These are phyloP conservation scores for Apophysomyces trapeziformis DNA, from an alignment of 371 early-diverging fungal species.

Conservation along the genomic window DNA sequence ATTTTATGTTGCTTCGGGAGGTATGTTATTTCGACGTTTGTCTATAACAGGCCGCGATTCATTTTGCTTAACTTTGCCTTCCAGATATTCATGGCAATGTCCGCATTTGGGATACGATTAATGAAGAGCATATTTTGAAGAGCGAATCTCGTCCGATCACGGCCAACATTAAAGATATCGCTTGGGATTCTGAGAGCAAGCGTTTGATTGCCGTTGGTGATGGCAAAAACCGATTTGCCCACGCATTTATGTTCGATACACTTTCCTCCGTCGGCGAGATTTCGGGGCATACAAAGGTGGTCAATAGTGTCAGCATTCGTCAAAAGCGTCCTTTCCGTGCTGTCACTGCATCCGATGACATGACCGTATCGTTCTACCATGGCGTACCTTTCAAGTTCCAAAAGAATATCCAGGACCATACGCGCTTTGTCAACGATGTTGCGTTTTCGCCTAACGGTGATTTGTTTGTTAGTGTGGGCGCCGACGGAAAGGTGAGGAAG, in stretches of 20 bases:
- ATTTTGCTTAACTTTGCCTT: neutral
- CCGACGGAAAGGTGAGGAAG: conserved; percentile 79
- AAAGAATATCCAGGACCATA: conserved; percentile 76
- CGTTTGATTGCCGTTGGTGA: conserved; percentile 95
- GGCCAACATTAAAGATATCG: conserved; percentile 86
- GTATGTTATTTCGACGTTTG: conserved; percentile 38
- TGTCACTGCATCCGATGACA: conserved; percentile 93
- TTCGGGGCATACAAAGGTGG: conserved; percentile 85
- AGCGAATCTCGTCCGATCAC: conserved; percentile 73
- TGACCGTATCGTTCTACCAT: conserved; percentile 85
- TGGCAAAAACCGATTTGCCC: conserved; percentile 90
- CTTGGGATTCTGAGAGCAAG: conserved; percentile 96
- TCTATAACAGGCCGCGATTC: neutral
- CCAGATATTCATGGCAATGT: conserved; percentile 88
- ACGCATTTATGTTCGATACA: conserved; percentile 87
- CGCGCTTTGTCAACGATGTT: conserved; percentile 89
- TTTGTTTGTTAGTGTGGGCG: conserved; percentile 84
- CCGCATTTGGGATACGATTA: conserved; percentile 92
- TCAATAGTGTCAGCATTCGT: conserved; percentile 88
- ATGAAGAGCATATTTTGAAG: conserved; percentile 87
- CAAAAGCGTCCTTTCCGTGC: conserved; percentile 89
- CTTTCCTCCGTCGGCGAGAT: conserved; percentile 94
- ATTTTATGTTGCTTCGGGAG: conserved; percentile 95
- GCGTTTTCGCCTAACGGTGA: conserved; percentile 87
- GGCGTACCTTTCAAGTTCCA: conserved; percentile 91